These are phyloP conservation scores for Podospora tetraspora DNA, from an alignment of 495 filamentous ascomycete species.

Conservation along the genomic window DNA sequence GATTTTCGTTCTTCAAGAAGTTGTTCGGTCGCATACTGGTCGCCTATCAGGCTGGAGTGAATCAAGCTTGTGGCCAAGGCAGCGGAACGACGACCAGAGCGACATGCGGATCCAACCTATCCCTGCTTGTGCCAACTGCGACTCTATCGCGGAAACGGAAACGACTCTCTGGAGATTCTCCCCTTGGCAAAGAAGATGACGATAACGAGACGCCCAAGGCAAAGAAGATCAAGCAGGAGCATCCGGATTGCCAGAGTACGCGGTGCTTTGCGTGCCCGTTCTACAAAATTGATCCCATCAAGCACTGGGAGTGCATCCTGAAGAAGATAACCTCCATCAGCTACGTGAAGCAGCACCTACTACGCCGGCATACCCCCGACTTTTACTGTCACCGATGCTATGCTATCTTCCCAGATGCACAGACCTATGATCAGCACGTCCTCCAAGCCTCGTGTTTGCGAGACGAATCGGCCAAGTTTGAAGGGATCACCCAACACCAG, in stretches of 20 bases:
- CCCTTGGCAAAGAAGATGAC: neutral
- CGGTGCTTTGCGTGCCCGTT: slow-evolving; percentile 19
- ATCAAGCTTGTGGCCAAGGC: neutral
- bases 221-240: neutral
- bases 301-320: slow-evolving; percentile 17
- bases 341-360: slow-evolving; percentile 23
- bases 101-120: neutral
- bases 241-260: neutral
- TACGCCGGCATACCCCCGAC: slow-evolving; percentile 12
- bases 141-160: neutral
- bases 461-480: neutral
- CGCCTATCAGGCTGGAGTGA: neutral
- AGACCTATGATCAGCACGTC: slow-evolving; percentile 9
- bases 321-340: slow-evolving; percentile 13
- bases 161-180: neutral
- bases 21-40: neutral
- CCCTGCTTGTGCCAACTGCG: neutral
- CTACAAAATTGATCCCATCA: slow-evolving; percentile 16
- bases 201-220: neutral
- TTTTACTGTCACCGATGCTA: slow-evolving; percentile 23
- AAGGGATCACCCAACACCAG: slow-evolving; percentile 15
- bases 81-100: neutral
- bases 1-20: neutral
- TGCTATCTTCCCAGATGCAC: slow-evolving; percentile 10
- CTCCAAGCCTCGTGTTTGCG: slow-evolving; percentile 7